Evolutionary conservation across 106 monocot species (phyloP), one percentile per base, ranked within the genome.

Genomic region (Phalaenopsis equestris): DNA sequence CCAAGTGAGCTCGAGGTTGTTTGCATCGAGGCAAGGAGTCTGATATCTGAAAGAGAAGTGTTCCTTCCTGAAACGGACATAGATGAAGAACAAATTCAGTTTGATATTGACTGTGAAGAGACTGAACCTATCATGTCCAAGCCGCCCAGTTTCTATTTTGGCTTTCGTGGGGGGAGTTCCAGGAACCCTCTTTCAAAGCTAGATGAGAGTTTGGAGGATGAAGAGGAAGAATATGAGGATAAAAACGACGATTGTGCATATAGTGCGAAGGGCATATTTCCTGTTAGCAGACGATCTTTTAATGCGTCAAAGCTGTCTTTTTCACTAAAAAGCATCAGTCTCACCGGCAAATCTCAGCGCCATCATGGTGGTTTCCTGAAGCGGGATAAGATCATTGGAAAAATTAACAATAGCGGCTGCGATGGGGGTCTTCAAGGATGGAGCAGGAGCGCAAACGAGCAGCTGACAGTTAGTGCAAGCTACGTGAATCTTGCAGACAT

Each of bases 1-100:
- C 93, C 96, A 21, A 96, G 96, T 47, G 91, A 93, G 78, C 90
- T 96, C 24, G 96, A 96, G 79, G 75, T 90, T 41, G 84, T 96
- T 41, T 96, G 96, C 83, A 90, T 96, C 41, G 90, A 91, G 73
- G 96, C 93, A 18, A 91, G 86, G 79, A 86, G 82, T 47, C 75
- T 89, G 90, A 80, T 93, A 7, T 77, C 82, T 15, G 91, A 93
- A 83, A 77, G 83, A 76, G 85, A 77, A 37, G 74, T 43, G 6
- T 79, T 77, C 46, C 76, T 49, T 52, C 81, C 79, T 19, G 78
- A 82, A 65, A 38, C 76, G 16, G 81, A 86, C 41, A 72, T 80
- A 55, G 82, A 82, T 75, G 90, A 84, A 65, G 89, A 90, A 73
- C 79, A 80, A 38, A 81, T 75, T 49, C 89, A 77, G 58, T 91